Evolutionary conservation across 2,329 filamentous ascomycete genomes (phyloP), one percentile per base, ranked within the genome.

Genomic region (Pseudogymnoascus sp.): DNA sequence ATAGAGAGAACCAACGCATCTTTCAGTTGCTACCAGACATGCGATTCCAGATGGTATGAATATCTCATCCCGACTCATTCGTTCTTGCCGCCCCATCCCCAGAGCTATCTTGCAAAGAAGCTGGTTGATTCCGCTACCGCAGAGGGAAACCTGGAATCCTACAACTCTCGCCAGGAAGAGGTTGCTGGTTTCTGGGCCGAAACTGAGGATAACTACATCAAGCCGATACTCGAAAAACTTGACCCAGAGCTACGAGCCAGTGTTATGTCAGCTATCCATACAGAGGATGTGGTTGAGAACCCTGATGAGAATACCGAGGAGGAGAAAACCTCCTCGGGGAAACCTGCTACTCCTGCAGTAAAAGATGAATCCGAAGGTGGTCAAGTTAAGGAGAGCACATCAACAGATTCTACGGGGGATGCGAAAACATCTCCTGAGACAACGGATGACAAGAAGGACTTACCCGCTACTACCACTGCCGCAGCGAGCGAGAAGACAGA

Each of bases 21-120:
- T 68, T 99, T 97, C 80, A 97, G 90, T 75, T 93, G 90, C 76
- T 99, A 99, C 76, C 89, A 96, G 73, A 84, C 90, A 63, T 97
- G 93, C 76, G 95, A 99, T 76, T 96, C 92, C 25, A 84, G 95
- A 69, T 96, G 93, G 82, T 99, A 99, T 77, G 95, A 99, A 78
- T 99, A 99, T 73, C 80, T 99, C 61, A 90, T 99, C 75, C 95
- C 95, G 2, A 95, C 90, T 43, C 92, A 97, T 76, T 91, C 90
- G 63, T 90, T 99, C 69, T 78, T 99, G 34, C 95, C 95, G 18
- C 95, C 95, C 0, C 93, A 97, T 73, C 93, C 93, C 0, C 88
- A 88, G 66, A 96, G 90, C 65, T 96, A 84, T 73, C 76, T 99
- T 37, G 93, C 90, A 7, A 90, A 88, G 76, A 90, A 91, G 72